These are phyloP conservation scores for Ceratocystis destructans DNA, from an alignment of 2,329 filamentous ascomycete species.

Conservation along the genomic window DNA sequence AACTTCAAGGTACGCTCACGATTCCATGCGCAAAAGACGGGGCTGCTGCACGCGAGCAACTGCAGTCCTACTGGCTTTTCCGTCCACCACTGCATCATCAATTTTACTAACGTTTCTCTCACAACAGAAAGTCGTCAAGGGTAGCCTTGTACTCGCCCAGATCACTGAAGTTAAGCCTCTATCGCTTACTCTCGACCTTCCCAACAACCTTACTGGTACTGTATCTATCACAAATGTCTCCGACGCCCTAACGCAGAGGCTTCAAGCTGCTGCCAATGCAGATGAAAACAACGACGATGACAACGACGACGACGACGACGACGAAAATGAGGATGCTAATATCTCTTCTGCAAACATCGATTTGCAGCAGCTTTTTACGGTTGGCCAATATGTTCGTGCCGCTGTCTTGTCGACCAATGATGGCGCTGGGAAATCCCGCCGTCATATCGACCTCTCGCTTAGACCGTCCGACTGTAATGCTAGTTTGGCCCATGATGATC, in stretches of 20 bases:
- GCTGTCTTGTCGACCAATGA: constrained; percentile 62
- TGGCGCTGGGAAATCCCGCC: constrained; percentile 49
- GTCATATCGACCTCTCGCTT: constrained; percentile 75
- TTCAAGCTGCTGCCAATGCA: constrained; percentile 51
- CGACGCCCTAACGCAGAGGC: constrained; percentile 56
- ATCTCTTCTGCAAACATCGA: constrained; percentile 41
- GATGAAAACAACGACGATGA: constrained; percentile 41
- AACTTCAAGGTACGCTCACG: constrained; percentile 61
- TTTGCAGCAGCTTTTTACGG: constrained; percentile 57
- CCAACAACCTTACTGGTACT: constrained; percentile 85
- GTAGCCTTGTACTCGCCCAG: constrained; percentile 77
- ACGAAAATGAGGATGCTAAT: constrained; percentile 38
- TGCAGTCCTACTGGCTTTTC: not conserved
- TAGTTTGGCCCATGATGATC: constrained; percentile 55
- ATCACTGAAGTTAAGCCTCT: constrained; percentile 67
- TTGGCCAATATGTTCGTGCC: constrained; percentile 80
- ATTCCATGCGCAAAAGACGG: not conserved
- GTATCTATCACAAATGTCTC: constrained; percentile 89
- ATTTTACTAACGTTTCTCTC: not conserved
- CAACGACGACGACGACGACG: constrained; percentile 42
- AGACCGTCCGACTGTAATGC: constrained; percentile 67
- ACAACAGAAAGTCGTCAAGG: constrained; percentile 61
- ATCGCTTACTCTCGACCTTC: constrained; percentile 67
- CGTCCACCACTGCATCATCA: not conserved
- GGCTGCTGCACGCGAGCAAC: not conserved